Base-by-base conservation (phyloP, 1,139 yeast species). In the Blastobotrys raffinosifermentans region DNA sequence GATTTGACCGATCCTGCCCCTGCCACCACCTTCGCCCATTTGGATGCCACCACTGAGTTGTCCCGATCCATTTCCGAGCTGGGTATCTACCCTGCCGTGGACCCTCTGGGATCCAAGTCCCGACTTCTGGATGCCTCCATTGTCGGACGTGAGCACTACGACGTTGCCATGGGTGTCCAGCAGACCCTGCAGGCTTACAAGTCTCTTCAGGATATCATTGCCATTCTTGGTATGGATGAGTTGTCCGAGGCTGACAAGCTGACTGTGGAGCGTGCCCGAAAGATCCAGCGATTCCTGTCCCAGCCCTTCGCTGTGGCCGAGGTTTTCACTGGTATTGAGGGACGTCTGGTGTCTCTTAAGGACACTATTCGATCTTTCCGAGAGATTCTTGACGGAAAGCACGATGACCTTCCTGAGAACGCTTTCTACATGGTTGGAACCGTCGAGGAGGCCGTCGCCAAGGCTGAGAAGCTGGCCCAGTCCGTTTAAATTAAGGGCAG, bases 361-460 rank as follows among this genome's bases (percentile, higher is more conserved):
- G 97, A 91, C 63, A 91, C 98, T 57, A 73, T 91, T 66, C 69
- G 71, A 56, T 89, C 97, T 47, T 91, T 91, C 93, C 86, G 79
- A 77, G 98, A 82, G 61, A 96, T 91, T 59, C 81, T 91, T 64
- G 97, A 79, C 36, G 98, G 98, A 74, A 91, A 91, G 80, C 86
- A 89, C 77, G 98, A 91, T 70, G 80, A 82, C 76, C 81, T 91
- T 65, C 98, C 98, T 67, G 98, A 91, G 77, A 84, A 82, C 66
- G 98, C 98, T 61, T 91, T 91, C 94, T 91, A 91, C 75, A 91
- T 91, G 98, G 97, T 89, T 72, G 98, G 98, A 76, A 95, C 95
- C 77, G 87, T 91, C 63, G 96, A 87, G 70, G 98, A 91, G 72
- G 97, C 80, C 62, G 71, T 86, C 67, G 93, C 96, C 67, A 91